Percentiles rank a stretch among this genome's conserved stretches.
Evolutionary conservation across 169 alveolate genomes (phyloP).

Genomic region (Babesia bigemina): DNA sequence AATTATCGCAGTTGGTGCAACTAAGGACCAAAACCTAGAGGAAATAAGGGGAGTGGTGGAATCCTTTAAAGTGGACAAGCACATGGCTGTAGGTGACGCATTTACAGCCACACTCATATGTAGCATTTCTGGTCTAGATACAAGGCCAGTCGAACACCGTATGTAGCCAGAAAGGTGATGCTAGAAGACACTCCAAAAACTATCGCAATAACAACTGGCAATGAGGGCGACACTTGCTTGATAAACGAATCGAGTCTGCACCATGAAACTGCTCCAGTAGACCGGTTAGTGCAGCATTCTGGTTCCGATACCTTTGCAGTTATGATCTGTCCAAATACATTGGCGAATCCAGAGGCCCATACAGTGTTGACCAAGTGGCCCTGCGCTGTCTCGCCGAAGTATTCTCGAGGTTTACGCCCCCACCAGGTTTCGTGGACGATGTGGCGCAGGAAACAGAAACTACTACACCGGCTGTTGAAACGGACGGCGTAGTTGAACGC

Average conservation of each 20-base stretch:
- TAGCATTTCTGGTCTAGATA: slow-evolving; percentile 1
- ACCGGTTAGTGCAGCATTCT: not conserved
- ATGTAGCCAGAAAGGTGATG: not conserved
- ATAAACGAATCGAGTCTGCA: not conserved
- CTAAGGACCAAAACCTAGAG: slow-evolving; percentile 73
- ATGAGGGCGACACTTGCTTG: not conserved
- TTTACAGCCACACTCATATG: not conserved
- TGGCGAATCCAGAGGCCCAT: not conserved
- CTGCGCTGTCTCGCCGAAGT: slow-evolving; percentile 21
- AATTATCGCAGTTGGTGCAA: slow-evolving; percentile 72
- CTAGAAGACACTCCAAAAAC: not conserved
- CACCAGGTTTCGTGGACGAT: slow-evolving; percentile 2
- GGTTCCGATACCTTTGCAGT: not conserved
- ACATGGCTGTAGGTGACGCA: slow-evolving; percentile 32
- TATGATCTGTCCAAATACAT: slow-evolving; percentile 23
- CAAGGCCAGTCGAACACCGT: not conserved
- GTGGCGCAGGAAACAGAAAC: not conserved
- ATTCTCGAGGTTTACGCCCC: slow-evolving; percentile 11
- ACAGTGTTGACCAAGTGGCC: not conserved
- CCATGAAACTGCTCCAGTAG: not conserved
- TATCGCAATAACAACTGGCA: not conserved
- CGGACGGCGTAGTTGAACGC: not conserved
- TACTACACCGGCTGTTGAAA: not conserved
- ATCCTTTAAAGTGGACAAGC: slow-evolving; percentile 66
- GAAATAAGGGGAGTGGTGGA: slow-evolving; percentile 69